phyloP scores from a whole-genome alignment of 2,329 filamentous ascomycete genomes.

The Colletotrichum sp. region DNA sequence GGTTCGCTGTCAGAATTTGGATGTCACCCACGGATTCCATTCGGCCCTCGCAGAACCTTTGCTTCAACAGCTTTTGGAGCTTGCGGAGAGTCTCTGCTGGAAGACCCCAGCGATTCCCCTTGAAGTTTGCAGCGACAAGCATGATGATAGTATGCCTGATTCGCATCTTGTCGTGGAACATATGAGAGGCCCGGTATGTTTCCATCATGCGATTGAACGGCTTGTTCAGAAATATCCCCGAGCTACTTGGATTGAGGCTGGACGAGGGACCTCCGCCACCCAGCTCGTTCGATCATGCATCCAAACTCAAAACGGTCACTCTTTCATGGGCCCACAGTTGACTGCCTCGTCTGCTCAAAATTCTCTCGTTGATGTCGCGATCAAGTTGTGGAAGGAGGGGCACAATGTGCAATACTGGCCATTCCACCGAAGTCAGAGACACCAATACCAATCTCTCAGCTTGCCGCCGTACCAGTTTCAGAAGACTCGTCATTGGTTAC shows the following conservation, averaged over 20 bases:
- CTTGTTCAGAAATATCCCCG: slow-evolving; percentile 24
- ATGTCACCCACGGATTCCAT: neutral
- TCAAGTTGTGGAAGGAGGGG: slow-evolving; percentile 24
- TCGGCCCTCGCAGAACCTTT: neutral
- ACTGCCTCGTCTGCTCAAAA: neutral
- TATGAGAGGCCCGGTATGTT: slow-evolving; percentile 36
- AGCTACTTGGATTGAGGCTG: slow-evolving; percentile 36
- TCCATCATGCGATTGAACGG: slow-evolving; percentile 32
- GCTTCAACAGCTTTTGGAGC: neutral
- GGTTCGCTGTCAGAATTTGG: neutral
- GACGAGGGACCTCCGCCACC: slow-evolving; percentile 35
- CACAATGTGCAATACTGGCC: slow-evolving; percentile 26
- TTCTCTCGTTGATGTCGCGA: neutral
- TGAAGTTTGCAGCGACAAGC: slow-evolving; percentile 6
- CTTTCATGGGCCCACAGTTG: neutral
- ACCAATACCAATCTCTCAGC: slow-evolving; percentile 11
- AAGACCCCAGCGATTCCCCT: neutral
- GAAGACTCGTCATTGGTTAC: slow-evolving; percentile 29
- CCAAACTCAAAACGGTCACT: neutral
- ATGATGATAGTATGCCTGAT: slow-evolving; percentile 10
- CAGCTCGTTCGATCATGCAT: slow-evolving; percentile 28
- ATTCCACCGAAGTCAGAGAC: slow-evolving; percentile 22
- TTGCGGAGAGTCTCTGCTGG: neutral
- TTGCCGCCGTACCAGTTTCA: slow-evolving; percentile 35
- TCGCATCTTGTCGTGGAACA: slow-evolving; percentile 29